phyloP scores from a whole-genome alignment of 345 rosid species.

The Boechera retrofracta region DNA sequence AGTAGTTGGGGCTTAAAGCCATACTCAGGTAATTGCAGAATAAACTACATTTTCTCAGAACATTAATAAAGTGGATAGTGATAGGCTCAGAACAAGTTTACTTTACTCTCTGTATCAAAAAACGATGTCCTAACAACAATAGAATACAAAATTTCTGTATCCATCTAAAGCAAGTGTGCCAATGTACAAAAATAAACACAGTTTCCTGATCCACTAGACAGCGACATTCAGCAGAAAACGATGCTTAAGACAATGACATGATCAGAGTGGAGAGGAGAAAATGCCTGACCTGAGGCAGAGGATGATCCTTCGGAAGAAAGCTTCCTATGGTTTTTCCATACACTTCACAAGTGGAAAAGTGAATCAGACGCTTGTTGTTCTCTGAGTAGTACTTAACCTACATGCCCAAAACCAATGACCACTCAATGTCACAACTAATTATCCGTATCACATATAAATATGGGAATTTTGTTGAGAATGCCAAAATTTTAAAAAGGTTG shows the following conservation, averaged over 20 bases:
- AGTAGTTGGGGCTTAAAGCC: slow-evolving; percentile 10
- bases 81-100: neutral
- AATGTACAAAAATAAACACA: neutral
- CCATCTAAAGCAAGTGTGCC: neutral
- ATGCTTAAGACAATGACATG: slow-evolving; percentile 1
- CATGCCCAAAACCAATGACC: slow-evolving; percentile 15
- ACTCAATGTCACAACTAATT: slow-evolving; percentile 40
- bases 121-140: slow-evolving; percentile 13
- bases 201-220: slow-evolving; percentile 15
- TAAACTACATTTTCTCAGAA: neutral
- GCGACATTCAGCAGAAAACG: slow-evolving; percentile 11
- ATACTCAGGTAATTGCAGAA: slow-evolving; percentile 2
- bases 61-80: slow-evolving; percentile 4
- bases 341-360: slow-evolving; percentile 99
- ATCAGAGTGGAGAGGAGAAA: slow-evolving; percentile 37
- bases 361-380: slow-evolving; percentile 96
- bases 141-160: neutral
- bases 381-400: slow-evolving; percentile 98
- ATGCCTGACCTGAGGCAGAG: slow-evolving; percentile 83
- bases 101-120: neutral
- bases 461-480: no score
- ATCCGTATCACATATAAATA: neutral
- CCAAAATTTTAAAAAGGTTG: no score
- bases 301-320: slow-evolving; percentile 94
- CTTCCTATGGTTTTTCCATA: slow-evolving; percentile 98